Base-by-base conservation (phyloP, 1,284 basidiomycete genomes). In the Rhodotorula glutinis region DNA sequence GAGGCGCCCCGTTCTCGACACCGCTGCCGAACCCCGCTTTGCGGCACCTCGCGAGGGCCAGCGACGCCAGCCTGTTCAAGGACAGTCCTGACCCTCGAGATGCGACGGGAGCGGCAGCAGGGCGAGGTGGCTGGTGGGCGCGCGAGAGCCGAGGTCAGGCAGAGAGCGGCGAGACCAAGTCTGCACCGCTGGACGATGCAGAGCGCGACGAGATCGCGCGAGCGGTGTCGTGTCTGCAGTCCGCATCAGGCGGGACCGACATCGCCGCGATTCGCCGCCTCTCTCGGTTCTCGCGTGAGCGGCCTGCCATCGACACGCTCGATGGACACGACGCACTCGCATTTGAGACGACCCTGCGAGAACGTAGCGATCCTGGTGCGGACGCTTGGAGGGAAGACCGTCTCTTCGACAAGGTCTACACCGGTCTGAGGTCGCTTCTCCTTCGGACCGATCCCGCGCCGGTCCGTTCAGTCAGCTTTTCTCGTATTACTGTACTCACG, bases 81-180 rank as follows among this genome's bases (percentile, higher is more conserved):
- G 64, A 73, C 46, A 71, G 69, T 51, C 71, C 71, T 38, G 71
- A 73, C 56, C 25, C 57, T 25, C 58, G 57, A 25, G 57, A 69
- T 40, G 57, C 51, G 3, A 25, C 14, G 4, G 55, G 57, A 9
- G 67, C 25, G 21, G 67, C 61, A 8, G 25, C 58, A 19, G 56
- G 52, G 4, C 25, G 43, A 11, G 47, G 60, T 4, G 62, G 43
- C 19, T 73, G 71, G 71, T 73, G 71, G 49, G 25, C 46, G 21
- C 23, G 46, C 13, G 11, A 27, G 25, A n/a, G 49, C 25, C 13
- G 11, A 4, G 17, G 17, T 5, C 17, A 16, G 14, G 43, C 43
- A 4, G 17, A 7, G 46, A 7, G 2, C 23, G 7, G 27, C 14
- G 53, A 23, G 33, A 4, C 16, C 38, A 8, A 53, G 53, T 1